Evolutionary conservation across 306 rosid genomes (phyloP).

Genomic region (Ceratonia siliqua): DNA sequence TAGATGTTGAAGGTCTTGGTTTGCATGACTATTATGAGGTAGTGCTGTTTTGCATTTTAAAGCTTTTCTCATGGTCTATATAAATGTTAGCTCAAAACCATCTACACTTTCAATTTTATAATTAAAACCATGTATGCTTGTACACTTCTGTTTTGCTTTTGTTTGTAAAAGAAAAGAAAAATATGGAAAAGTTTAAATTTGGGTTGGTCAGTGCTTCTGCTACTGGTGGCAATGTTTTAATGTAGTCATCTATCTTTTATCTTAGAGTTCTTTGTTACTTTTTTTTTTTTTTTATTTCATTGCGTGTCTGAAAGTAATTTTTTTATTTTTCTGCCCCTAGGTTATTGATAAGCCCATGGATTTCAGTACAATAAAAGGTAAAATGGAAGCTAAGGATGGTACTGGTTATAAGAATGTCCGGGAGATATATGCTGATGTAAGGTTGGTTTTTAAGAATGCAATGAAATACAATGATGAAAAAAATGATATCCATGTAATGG

Average conservation of each 20-base stretch:
- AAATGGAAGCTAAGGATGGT: conserved; percentile 74
- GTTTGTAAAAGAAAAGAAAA: background rate
- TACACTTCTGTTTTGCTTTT: background rate
- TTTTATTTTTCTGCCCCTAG: conserved; percentile 41
- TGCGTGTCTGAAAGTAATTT: conserved; percentile 19
- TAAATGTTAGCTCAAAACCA: background rate
- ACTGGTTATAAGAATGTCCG: conserved; percentile 73
- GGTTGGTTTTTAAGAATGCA: conserved; percentile 77
- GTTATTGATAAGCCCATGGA: conserved; percentile 88
- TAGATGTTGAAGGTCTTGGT: conserved; percentile 84
- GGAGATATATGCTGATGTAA: conserved; percentile 73
- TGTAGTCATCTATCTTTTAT: background rate
- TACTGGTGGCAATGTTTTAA: conserved; percentile 4
- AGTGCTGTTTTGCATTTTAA: conserved; percentile 7
- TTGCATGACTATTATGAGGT: conserved; percentile 80
- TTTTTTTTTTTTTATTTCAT: background rate
- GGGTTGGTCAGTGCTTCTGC: background rate
- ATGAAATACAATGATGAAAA: conserved; percentile 76
- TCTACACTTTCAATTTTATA: background rate
- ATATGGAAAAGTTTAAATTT: conserved; percentile 7
- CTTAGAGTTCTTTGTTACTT: background rate
- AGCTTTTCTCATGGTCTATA: background rate
- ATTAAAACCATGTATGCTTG: conserved; percentile 1
- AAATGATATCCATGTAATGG: conserved; percentile 66
- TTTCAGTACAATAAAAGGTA: conserved; percentile 65